These are phyloP conservation scores for Candida boidinii DNA, from an alignment of 805 yeast species.

Conservation along the genomic window DNA sequence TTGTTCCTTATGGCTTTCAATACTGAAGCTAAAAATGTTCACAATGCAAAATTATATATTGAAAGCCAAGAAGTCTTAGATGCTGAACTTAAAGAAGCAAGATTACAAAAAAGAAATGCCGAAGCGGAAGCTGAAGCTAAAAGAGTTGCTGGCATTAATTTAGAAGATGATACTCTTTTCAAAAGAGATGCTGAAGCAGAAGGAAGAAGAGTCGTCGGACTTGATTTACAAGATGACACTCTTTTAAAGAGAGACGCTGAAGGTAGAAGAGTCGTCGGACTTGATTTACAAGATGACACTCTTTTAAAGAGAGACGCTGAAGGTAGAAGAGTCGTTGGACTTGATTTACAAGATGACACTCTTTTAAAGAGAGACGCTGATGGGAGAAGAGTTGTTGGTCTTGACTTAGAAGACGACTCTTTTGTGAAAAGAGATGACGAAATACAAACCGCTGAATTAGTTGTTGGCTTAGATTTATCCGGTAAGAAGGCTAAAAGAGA, in stretches of 20 bases:
- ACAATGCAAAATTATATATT: background rate
- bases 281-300: conserved; percentile 6
- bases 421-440: conserved; percentile 6
- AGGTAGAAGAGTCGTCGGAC: conserved; percentile 8
- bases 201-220: background rate
- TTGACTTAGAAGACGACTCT: conserved; percentile 1
- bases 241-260: conserved; percentile 5
- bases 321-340: conserved; percentile 1
- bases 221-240: conserved; percentile 1
- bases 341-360: background rate
- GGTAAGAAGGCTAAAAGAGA: conserved; percentile 11
- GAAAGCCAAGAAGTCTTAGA: background rate
- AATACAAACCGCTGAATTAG: conserved; percentile 1
- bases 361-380: conserved; percentile 11
- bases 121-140: background rate
- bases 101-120: conserved; percentile 6
- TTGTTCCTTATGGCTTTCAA: background rate
- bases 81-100: conserved; percentile 4
- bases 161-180: background rate
- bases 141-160: no score
- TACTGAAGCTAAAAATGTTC: conserved; percentile 11
- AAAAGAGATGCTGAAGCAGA: no score
- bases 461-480: background rate
- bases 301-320: conserved; percentile 5
- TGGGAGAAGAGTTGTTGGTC: background rate